Evolutionary conservation across 176 grass and related monocot genomes (phyloP).

Genomic region (Oryza officinalis): DNA sequence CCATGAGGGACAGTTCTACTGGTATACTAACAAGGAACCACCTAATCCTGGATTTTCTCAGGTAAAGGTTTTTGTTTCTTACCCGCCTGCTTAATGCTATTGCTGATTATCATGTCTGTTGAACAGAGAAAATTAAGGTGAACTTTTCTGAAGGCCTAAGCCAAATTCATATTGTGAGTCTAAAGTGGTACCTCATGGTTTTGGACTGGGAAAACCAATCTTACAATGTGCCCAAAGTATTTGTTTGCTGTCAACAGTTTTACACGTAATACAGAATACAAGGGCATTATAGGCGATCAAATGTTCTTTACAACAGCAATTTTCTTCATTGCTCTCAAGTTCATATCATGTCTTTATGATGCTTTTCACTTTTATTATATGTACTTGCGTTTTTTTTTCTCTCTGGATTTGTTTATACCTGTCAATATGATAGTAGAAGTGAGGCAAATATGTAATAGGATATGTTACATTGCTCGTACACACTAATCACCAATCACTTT

Average conservation of each 20-base stretch:
- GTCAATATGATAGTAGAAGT: not conserved
- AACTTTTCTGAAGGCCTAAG: not conserved
- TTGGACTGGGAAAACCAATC: not conserved
- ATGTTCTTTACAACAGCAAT: not conserved
- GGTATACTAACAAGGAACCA: constrained; percentile 71
- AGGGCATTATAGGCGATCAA: not conserved
- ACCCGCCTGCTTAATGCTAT: constrained; percentile 26
- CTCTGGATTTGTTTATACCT: not conserved
- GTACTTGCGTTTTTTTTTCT: not conserved
- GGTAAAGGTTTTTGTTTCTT: constrained; percentile 46
- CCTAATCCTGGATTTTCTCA: constrained; percentile 90
- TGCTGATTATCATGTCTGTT: constrained; percentile 22
- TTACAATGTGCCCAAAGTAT: not conserved
- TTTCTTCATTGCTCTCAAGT: constrained; percentile 12
- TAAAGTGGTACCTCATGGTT: not conserved
- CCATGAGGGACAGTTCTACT: constrained; percentile 91
- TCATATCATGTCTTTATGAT: not conserved
- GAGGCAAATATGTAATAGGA: not conserved
- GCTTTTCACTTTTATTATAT: not conserved
- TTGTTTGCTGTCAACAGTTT: not conserved
- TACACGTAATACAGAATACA: not conserved
- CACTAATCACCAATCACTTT: not conserved
- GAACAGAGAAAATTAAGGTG: not conserved
- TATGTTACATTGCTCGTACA: not conserved
- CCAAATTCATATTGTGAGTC: not conserved